Evolutionary conservation across 192 early-diverging fungal species (phyloP).

Genomic region (Coemansia sp.): DNA sequence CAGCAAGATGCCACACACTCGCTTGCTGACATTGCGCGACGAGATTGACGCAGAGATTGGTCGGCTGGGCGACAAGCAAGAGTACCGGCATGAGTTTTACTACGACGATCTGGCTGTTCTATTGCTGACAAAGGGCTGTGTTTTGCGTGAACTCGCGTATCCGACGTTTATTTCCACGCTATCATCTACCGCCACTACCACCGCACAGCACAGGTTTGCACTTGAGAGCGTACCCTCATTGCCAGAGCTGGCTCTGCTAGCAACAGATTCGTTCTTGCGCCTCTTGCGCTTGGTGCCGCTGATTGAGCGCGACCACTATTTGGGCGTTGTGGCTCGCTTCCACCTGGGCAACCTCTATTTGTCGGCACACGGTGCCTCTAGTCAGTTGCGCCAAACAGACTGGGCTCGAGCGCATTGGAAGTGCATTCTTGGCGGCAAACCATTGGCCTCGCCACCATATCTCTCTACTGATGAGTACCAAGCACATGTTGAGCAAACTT

Average conservation of each 20-base stretch:
- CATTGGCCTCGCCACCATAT: constrained; percentile 31
- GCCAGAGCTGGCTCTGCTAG: constrained; percentile 10
- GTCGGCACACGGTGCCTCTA: constrained; percentile 37
- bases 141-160: constrained; percentile 62
- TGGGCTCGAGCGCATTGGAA: constrained; percentile 55
- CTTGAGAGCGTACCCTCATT: not conserved
- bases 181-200: constrained; percentile 13
- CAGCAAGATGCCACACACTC: constrained; percentile 63
- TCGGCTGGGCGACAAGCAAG: constrained; percentile 26
- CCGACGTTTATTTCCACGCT: constrained; percentile 38
- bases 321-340: constrained; percentile 59
- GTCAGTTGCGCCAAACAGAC: constrained; percentile 11
- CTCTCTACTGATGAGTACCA: constrained; percentile 32
- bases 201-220: not conserved
- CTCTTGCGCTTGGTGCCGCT: constrained; percentile 57
- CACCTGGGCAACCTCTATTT: constrained; percentile 58
- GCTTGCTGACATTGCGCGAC: constrained; percentile 45
- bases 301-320: constrained; percentile 65
- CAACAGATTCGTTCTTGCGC: constrained; percentile 27
- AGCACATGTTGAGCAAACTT: not conserved
- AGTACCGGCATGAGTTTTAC: constrained; percentile 47
- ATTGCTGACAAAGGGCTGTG: constrained; percentile 65
- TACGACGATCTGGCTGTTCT: constrained; percentile 80
- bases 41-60: constrained; percentile 54
- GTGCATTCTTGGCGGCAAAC: constrained; percentile 46